These are phyloP conservation scores for Podospora australis DNA, from an alignment of 495 filamentous ascomycete species.

Conservation along the genomic window DNA sequence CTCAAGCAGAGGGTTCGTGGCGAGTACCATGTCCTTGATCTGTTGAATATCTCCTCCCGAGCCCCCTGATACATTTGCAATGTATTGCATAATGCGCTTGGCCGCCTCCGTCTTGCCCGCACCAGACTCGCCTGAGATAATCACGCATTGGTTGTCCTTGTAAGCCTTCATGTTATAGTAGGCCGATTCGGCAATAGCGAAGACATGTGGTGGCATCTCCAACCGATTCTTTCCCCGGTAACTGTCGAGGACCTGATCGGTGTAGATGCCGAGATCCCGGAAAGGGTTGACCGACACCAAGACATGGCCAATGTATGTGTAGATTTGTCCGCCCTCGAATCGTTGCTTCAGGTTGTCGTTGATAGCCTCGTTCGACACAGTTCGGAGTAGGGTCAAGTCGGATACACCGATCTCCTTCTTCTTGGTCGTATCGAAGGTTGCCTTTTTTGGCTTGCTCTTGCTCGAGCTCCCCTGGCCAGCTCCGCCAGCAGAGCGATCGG, in stretches of 20 bases:
- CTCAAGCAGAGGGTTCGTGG: slow-evolving; percentile 94
- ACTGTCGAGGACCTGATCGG: slow-evolving; percentile 79
- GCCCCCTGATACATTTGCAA: slow-evolving; percentile 90
- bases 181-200: slow-evolving; percentile 89
- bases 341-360: slow-evolving; percentile 98
- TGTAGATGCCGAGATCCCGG: slow-evolving; percentile 97
- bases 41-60: slow-evolving; percentile 91
- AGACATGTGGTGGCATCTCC: slow-evolving; percentile 93
- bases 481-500: slow-evolving; percentile 44
- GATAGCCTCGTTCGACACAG: slow-evolving; percentile 98
- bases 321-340: slow-evolving; percentile 94
- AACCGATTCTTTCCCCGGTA: slow-evolving; percentile 96
- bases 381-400: slow-evolving; percentile 93
- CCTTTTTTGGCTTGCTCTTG: slow-evolving; percentile 77
- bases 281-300: slow-evolving; percentile 99
- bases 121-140: slow-evolving; percentile 97
- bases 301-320: slow-evolving; percentile 99
- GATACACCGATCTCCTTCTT: slow-evolving; percentile 99
- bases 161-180: slow-evolving; percentile 99
- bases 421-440: slow-evolving; percentile 88
- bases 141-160: slow-evolving; percentile 98
- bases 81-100: slow-evolving; percentile 99
- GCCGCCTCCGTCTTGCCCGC: slow-evolving; percentile 99
- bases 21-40: slow-evolving; percentile 97
- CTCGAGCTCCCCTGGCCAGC: slow-evolving; percentile 45